Evolutionary conservation across 805 yeast species (phyloP).

Genomic region (Kregervanrija delftensis): DNA sequence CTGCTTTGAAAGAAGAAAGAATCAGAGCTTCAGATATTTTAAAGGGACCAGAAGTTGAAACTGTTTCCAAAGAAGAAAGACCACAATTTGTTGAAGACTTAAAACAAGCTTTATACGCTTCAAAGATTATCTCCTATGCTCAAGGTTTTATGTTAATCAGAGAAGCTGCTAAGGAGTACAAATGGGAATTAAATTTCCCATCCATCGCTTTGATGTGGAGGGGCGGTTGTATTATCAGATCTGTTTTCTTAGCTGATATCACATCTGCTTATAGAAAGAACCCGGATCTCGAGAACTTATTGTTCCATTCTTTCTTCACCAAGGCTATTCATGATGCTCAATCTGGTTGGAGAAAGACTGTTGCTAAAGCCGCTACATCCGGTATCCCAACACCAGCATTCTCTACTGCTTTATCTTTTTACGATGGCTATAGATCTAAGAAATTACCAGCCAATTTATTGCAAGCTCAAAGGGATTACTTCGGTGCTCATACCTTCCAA

Average conservation of each 20-base stretch:
- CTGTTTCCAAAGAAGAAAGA: slow-evolving; percentile 65
- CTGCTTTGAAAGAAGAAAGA: slow-evolving; percentile 91
- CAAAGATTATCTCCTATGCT: slow-evolving; percentile 96
- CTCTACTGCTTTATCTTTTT: slow-evolving; percentile 93
- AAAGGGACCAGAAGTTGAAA: slow-evolving; percentile 69
- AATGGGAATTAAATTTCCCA: slow-evolving; percentile 96
- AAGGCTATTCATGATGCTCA: slow-evolving; percentile 91
- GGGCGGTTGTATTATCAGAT: slow-evolving; percentile 99
- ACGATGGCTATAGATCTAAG: slow-evolving; percentile 97
- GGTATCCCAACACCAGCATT: slow-evolving; percentile 99
- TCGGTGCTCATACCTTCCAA: slow-evolving; percentile 98
- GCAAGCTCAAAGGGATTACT: slow-evolving; percentile 99
- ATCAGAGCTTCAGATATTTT: slow-evolving; percentile 72
- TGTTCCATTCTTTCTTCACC: slow-evolving; percentile 92
- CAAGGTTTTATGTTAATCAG: slow-evolving; percentile 99
- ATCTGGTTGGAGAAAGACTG: slow-evolving; percentile 88
- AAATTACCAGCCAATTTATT: slow-evolving; percentile 94
- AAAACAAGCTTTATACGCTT: slow-evolving; percentile 97
- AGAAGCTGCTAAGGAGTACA: slow-evolving; percentile 95
- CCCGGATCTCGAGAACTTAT: slow-evolving; percentile 90
- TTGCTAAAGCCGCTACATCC: slow-evolving; percentile 66
- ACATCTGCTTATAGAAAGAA: slow-evolving; percentile 91
- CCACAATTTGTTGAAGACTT: slow-evolving; percentile 82
- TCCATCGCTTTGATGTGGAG: slow-evolving; percentile 99
- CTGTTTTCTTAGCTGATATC: slow-evolving; percentile 95